Percentiles rank a stretch among this genome's conserved stretches.
Evolutionary conservation across 257 asterid species (phyloP).

Genomic region (Eucommia ulmoides): DNA sequence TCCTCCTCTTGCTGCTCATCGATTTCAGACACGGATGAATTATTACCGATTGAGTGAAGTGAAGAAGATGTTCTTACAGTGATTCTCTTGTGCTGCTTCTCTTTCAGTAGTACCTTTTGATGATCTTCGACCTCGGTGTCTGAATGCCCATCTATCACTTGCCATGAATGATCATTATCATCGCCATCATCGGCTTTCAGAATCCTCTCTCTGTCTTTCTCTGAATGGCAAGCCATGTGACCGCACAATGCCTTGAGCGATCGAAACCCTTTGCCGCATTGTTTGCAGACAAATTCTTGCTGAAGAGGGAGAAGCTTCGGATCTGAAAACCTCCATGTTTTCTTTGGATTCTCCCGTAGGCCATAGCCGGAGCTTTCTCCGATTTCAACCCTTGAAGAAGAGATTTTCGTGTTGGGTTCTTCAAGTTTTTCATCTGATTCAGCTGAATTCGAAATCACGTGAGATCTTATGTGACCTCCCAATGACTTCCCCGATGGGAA

Average conservation of each 20-base stretch:
- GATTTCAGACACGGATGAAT: neutral
- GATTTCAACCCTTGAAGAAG: conserved; percentile 24
- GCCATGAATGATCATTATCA: conserved; percentile 1
- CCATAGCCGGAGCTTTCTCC: conserved; percentile 28
- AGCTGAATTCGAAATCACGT: conserved; percentile 42
- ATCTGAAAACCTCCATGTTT: neutral
- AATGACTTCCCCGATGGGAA: conserved; percentile 78
- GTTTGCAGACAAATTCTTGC: neutral
- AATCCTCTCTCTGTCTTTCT: neutral
- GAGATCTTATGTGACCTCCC: conserved; percentile 89
- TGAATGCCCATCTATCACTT: neutral
- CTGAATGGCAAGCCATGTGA: conserved; percentile 1
- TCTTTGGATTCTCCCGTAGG: neutral
- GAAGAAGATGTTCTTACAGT: neutral
- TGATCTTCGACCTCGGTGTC: neutral
- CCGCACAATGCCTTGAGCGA: conserved; percentile 1
- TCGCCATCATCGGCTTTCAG: too few species aligned
- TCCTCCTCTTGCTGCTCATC: conserved; percentile 1
- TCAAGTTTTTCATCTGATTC: conserved; percentile 28
- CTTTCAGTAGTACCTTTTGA: neutral
- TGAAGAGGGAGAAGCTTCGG: neutral
- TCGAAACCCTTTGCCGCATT: conserved; percentile 2
- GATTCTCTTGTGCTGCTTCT: neutral
- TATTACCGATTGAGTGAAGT: neutral
- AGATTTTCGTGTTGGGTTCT: conserved; percentile 18